Evolutionary conservation across 352 stramenopile species (phyloP).

Genomic region (Phytophthora melonis): DNA sequence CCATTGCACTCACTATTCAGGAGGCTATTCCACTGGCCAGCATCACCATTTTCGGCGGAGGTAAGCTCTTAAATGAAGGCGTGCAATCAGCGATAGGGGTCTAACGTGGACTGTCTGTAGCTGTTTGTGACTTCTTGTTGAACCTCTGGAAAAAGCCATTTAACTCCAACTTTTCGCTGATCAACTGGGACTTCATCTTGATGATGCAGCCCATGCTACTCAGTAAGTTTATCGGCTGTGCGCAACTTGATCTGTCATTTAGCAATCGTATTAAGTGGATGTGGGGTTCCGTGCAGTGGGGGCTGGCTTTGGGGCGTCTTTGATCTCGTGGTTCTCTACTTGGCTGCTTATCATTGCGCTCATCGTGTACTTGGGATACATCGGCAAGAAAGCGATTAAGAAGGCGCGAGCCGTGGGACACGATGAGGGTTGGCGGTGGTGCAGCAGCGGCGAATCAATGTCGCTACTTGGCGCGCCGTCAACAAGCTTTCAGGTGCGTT

Average conservation of each 20-base stretch:
- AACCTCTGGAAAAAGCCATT: constrained; percentile 48
- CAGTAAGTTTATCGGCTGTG: constrained; percentile 23
- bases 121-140: constrained; percentile 40
- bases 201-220: constrained; percentile 92
- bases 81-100: background rate
- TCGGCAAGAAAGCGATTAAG: constrained; percentile 73
- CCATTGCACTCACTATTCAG: constrained; percentile 14
- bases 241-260: background rate
- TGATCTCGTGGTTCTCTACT: constrained; percentile 91
- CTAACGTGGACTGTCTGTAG: constrained; percentile 21
- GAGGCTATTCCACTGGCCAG: constrained; percentile 92
- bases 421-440: constrained; percentile 73
- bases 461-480: constrained; percentile 44
- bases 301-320: constrained; percentile 70
- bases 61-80: constrained; percentile 17
- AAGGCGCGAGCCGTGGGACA: constrained; percentile 85
- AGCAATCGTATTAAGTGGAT: background rate
- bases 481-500: constrained; percentile 36
- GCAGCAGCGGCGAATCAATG: constrained; percentile 35
- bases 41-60: constrained; percentile 92
- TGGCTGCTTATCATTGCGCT: constrained; percentile 80
- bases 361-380: constrained; percentile 85
- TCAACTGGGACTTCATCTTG: constrained; percentile 96
- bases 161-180: constrained; percentile 67
- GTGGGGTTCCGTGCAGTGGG: constrained; percentile 33